Conservation (phyloP, 2,329 filamentous ascomycete genomes). For the Sarocladiaceae sp. region DNA sequence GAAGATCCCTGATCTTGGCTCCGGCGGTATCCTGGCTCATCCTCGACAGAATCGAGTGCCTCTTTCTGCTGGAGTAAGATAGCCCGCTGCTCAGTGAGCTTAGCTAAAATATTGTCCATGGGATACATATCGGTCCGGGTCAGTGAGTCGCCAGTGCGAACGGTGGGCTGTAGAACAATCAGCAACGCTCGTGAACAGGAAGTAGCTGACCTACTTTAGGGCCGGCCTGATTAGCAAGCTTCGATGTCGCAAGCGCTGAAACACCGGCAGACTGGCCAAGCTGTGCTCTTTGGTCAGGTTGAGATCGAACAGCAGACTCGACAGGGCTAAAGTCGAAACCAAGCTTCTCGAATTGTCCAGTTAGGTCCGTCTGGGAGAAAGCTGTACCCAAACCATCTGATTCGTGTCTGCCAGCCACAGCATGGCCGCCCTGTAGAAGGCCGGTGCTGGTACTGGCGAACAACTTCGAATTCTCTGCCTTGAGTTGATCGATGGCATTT, state of each 20-base stretch:
- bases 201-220: constrained; percentile 33
- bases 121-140: constrained; percentile 36
- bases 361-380: background rate
- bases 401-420: background rate
- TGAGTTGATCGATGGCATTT: constrained; percentile 10
- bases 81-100: constrained; percentile 65
- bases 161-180: constrained; percentile 26
- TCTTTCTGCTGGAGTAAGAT: constrained; percentile 54
- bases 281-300: background rate
- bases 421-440: background rate
- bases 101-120: constrained; percentile 68
- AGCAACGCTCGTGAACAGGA: constrained; percentile 15
- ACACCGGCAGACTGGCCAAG: background rate
- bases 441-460: background rate
- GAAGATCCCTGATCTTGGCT: constrained; percentile 42
- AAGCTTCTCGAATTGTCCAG: background rate
- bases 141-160: constrained; percentile 31
- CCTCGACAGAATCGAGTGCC: constrained; percentile 37
- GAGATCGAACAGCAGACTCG: background rate
- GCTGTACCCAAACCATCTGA: background rate
- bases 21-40: constrained; percentile 27
- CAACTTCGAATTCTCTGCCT: constrained; percentile 2
- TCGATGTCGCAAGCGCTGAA: constrained; percentile 27
- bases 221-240: constrained; percentile 41
- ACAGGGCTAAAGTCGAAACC: background rate